phyloP scores from a whole-genome alignment of 345 rosid species.

The Hypericum androsaemum region DNA sequence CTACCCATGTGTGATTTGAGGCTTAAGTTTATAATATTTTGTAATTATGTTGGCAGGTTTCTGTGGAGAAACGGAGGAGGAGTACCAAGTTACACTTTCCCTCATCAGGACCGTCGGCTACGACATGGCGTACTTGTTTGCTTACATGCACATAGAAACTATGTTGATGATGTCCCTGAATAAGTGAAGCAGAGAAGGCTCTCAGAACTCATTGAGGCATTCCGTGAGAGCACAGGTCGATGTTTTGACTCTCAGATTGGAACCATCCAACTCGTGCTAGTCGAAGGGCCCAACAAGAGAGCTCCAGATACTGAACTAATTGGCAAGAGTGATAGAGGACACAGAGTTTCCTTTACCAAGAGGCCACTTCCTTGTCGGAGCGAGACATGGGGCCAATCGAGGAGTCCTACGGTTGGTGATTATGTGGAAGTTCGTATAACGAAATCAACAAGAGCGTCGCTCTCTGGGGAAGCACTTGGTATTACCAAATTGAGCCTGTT shows the following conservation, averaged over 20 bases:
- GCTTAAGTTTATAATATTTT: too few relatives aligned
- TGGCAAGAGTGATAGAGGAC: constrained; percentile 85
- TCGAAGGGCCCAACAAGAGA: constrained; percentile 89
- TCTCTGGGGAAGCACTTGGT: constrained; percentile 65
- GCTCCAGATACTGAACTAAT: constrained; percentile 81
- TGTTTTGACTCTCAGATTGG: constrained; percentile 67
- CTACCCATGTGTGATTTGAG: too few relatives aligned
- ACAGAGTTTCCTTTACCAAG: constrained; percentile 48
- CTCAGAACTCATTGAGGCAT: constrained; percentile 64
- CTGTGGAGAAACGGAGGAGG: constrained; percentile 92
- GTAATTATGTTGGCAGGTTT: constrained; percentile 38
- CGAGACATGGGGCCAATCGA: constrained; percentile 14
- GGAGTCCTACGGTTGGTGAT: constrained; percentile 60
- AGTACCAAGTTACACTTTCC: constrained; percentile 64
- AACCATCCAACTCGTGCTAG: constrained; percentile 56
- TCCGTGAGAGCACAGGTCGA: constrained; percentile 71
- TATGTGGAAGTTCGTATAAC: constrained; percentile 60
- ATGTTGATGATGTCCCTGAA: constrained; percentile 66
- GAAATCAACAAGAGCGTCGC: constrained; percentile 63
- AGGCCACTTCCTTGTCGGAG: constrained; percentile 35
- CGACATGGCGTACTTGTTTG: constrained; percentile 99
- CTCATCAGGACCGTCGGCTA: constrained; percentile 60
- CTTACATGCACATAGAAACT: constrained; percentile 86
- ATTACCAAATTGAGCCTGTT: constrained; percentile 62
- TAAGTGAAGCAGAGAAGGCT: constrained; percentile 83